These are phyloP conservation scores for Aspergillus quadricinctus DNA, from an alignment of 2,329 filamentous ascomycete species.

Conservation along the genomic window DNA sequence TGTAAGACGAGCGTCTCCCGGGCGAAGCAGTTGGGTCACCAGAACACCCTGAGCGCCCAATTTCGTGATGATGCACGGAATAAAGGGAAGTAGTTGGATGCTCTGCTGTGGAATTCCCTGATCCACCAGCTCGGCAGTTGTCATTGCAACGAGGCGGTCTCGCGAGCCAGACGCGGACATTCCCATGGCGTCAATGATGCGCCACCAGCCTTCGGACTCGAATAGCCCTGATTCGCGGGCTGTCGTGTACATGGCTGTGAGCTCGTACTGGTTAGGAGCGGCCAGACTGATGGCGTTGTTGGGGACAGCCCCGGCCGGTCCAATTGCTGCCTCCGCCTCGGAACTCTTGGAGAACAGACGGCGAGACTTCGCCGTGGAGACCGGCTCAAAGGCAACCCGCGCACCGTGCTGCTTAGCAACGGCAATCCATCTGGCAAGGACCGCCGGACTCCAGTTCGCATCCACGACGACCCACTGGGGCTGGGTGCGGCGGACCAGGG, in stretches of 20 bases:
- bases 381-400: constrained; percentile 78
- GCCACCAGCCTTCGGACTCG: constrained; percentile 70
- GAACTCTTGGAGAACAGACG: constrained; percentile 54
- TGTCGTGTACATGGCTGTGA: constrained; percentile 70
- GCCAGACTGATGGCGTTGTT: constrained; percentile 63
- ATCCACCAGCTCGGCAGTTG: constrained; percentile 64
- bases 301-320: constrained; percentile 51
- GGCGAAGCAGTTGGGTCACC: constrained; percentile 64
- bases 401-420: constrained; percentile 54
- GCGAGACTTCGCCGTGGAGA: constrained; percentile 73
- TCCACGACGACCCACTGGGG: constrained; percentile 82
- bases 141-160: constrained; percentile 66
- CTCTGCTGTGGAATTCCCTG: constrained; percentile 77
- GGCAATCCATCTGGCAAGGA: constrained; percentile 65
- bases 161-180: constrained; percentile 64
- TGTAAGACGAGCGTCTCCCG: constrained; percentile 63
- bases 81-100: constrained; percentile 80
- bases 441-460: constrained; percentile 71
- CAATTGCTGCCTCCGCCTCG: constrained; percentile 25
- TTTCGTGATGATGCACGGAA: constrained; percentile 81
- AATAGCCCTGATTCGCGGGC: constrained; percentile 66
- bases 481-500: constrained; percentile 51
- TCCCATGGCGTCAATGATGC: constrained; percentile 71
- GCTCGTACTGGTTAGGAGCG: constrained; percentile 79
- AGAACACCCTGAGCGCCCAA: constrained; percentile 72